Evolutionary conservation across 176 grass and related monocot species (phyloP).

Genomic region (Poa annua): DNA sequence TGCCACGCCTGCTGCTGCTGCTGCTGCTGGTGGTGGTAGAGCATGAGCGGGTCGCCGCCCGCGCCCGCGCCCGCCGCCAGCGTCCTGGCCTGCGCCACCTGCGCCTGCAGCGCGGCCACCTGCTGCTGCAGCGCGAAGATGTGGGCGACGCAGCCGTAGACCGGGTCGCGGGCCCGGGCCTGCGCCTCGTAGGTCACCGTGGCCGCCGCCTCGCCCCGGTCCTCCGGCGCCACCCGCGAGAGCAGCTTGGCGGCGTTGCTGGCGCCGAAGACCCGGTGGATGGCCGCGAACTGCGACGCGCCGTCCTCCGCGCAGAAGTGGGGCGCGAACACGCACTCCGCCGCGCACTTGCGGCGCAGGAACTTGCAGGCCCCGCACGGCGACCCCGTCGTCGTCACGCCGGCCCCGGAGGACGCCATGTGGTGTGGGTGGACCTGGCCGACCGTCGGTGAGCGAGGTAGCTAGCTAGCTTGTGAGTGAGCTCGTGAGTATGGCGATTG

Average conservation of each 20-base stretch:
- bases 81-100: constrained; percentile 40
- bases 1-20: constrained; percentile 35
- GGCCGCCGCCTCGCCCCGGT: constrained; percentile 84
- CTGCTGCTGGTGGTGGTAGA: constrained; percentile 24
- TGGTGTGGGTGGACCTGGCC: not conserved
- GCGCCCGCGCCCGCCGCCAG: not conserved
- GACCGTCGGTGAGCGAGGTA: not conserved
- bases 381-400: constrained; percentile 62
- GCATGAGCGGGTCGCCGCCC: constrained; percentile 14
- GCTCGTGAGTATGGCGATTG: not conserved
- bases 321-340: constrained; percentile 90
- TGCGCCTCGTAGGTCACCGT: constrained; percentile 92
- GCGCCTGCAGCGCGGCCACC: constrained; percentile 26
- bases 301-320: constrained; percentile 96
- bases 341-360: constrained; percentile 75
- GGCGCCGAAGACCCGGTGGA: constrained; percentile 96
- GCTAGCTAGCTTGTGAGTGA: not conserved
- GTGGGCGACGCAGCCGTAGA: constrained; percentile 91
- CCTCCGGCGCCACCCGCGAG: constrained; percentile 60
- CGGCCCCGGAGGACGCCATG: constrained; percentile 36
- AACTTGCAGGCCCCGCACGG: constrained; percentile 98
- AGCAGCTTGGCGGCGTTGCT: constrained; percentile 98
- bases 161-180: constrained; percentile 80
- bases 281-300: constrained; percentile 81
- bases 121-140: constrained; percentile 96